These are phyloP conservation scores for Wickerhamomyces queroliae DNA, from an alignment of 805 yeast genomes.

Conservation along the genomic window DNA sequence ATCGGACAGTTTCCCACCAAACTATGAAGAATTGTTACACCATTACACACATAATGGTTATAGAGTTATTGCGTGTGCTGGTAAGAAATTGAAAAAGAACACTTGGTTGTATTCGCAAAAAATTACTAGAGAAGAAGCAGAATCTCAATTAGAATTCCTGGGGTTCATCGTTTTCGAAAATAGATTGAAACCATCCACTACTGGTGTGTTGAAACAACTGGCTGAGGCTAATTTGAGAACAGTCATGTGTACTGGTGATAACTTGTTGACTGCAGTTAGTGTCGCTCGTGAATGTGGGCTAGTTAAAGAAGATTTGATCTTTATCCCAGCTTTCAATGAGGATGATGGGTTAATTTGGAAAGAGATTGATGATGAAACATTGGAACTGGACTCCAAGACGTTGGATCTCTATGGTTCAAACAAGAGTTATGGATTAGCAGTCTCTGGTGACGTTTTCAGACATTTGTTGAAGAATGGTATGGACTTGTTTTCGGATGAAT, in stretches of 20 bases:
- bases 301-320: constrained; percentile 43
- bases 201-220: constrained; percentile 51
- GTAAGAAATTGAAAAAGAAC: constrained; percentile 40
- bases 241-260: constrained; percentile 97
- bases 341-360: constrained; percentile 43
- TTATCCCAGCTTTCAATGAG: constrained; percentile 55
- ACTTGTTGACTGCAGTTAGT: constrained; percentile 87
- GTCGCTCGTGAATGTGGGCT: constrained; percentile 84
- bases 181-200: constrained; percentile 70
- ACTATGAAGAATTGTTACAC: constrained; percentile 69
- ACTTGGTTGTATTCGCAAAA: constrained; percentile 46
- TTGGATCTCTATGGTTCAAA: constrained; percentile 38
- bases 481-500: constrained; percentile 25
- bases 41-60: constrained; percentile 90
- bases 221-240: constrained; percentile 71
- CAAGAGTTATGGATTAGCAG: constrained; percentile 62
- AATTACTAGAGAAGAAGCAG: constrained; percentile 59
- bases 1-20: constrained; percentile 62
- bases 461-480: constrained; percentile 47
- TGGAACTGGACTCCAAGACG: constrained; percentile 58
- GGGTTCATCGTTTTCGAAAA: constrained; percentile 95
- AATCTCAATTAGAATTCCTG: constrained; percentile 60
- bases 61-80: constrained; percentile 93
- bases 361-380: constrained; percentile 53
- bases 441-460: constrained; percentile 91